Evolutionary conservation across 257 asterid species (phyloP).

Genomic region (Solanum chiquidenum): DNA sequence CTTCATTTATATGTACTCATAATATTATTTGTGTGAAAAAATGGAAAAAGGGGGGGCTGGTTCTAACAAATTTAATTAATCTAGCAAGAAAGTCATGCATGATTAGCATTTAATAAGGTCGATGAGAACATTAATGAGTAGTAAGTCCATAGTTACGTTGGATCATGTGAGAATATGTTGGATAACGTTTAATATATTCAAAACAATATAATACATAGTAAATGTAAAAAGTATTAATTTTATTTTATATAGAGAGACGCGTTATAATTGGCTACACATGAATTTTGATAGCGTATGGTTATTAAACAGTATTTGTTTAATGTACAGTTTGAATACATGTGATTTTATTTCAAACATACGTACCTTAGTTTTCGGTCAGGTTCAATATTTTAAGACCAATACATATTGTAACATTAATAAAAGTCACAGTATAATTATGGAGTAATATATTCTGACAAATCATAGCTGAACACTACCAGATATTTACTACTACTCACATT

Average conservation of each 20-base stretch:
- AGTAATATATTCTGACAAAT: not conserved
- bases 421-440: not conserved
- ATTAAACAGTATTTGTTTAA: not conserved
- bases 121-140: not conserved
- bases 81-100: not conserved
- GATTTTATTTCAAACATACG: not conserved
- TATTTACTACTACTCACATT: not conserved
- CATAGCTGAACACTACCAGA: not conserved
- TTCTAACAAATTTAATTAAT: not conserved
- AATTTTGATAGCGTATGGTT: not conserved
- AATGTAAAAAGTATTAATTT: not conserved
- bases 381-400: not conserved
- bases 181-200: not conserved
- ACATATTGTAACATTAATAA: too few species aligned
- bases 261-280: slow-evolving; percentile 11
- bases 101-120: not conserved
- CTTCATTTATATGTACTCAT: not conserved
- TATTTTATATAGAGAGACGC: not conserved
- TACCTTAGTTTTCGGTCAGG: not conserved
- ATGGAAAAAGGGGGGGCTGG: not conserved
- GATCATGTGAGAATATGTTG: slow-evolving; percentile 8
- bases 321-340: not conserved
- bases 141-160: not conserved
- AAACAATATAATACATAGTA: not conserved
- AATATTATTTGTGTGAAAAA: not conserved